Conservation (phyloP, 2,329 filamentous ascomycete species). For the Aciculosporium take region DNA sequence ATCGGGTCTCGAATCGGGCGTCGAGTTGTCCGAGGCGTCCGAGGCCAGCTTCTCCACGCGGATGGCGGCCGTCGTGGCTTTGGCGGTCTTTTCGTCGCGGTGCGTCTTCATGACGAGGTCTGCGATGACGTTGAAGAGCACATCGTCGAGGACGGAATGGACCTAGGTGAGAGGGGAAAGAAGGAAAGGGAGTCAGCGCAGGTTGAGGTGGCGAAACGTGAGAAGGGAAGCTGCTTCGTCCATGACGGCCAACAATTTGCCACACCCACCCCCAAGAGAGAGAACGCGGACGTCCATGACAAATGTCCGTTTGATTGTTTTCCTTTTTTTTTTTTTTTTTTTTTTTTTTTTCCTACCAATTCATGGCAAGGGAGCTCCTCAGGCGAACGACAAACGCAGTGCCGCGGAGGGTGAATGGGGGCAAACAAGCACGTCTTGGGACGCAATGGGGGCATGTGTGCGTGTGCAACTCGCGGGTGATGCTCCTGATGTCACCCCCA, state of each 20-base stretch:
- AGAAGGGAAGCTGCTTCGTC: not conserved
- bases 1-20: slow-evolving; percentile 38
- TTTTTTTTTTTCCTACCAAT: not conserved
- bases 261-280: no score
- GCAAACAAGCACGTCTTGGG: not conserved
- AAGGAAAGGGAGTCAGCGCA: slow-evolving; percentile 1
- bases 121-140: slow-evolving; percentile 63
- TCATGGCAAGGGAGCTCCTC: not conserved
- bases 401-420: not conserved
- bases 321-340: not conserved
- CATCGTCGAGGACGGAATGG: slow-evolving; percentile 56
- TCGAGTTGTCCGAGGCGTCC: slow-evolving; percentile 38
- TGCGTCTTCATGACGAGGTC: slow-evolving; percentile 62
- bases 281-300: no score
- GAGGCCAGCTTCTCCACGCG: slow-evolving; percentile 47
- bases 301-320: no score
- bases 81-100: slow-evolving; percentile 63
- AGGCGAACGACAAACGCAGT: not conserved
- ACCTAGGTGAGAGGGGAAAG: slow-evolving; percentile 27
- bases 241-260: not conserved
- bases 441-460: slow-evolving; percentile 4
- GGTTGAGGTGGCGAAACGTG: no score
- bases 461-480: slow-evolving; percentile 4
- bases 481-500: slow-evolving; percentile 4
- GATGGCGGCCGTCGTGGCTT: slow-evolving; percentile 50